phyloP scores from a whole-genome alignment of 148 eudicot genomes.

The Oxyria digyna region DNA sequence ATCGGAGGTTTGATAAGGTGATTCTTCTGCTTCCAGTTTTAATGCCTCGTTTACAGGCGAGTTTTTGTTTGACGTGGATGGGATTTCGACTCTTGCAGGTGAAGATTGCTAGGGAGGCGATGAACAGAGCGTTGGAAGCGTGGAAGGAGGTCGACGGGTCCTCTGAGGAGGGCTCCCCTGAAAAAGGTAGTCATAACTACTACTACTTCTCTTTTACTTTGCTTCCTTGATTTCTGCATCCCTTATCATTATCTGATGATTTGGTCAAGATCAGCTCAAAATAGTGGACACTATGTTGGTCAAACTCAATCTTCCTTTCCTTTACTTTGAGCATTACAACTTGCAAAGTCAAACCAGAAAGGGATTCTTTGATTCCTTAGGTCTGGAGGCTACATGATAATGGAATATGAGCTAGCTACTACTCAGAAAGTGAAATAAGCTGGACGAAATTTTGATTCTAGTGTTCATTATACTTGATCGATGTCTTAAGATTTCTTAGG shows the following conservation, averaged over 20 bases:
- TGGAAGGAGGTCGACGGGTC: constrained; percentile 50
- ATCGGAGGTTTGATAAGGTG: constrained; percentile 55
- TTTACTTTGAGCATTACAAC: background rate
- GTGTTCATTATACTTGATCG: background rate
- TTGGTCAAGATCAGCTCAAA: background rate
- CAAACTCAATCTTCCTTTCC: background rate
- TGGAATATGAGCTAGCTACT: background rate
- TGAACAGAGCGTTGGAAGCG: constrained; percentile 54
- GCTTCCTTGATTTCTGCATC: background rate
- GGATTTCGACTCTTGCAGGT: constrained; percentile 32
- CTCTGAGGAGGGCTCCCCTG: constrained; percentile 13
- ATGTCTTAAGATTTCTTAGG: background rate
- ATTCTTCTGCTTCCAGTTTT: background rate
- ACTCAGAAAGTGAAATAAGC: background rate
- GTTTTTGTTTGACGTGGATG: background rate
- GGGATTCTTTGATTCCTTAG: too few relatives aligned
- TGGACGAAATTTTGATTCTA: background rate
- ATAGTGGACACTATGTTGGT: background rate
- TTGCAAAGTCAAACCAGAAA: too few relatives aligned
- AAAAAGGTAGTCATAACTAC: background rate
- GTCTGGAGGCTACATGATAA: too few relatives aligned
- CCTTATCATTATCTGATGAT: background rate
- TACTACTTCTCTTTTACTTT: background rate
- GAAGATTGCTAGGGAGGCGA: constrained; percentile 51
- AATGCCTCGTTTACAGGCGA: background rate